Conservation (phyloP, 805 yeast species). For the Metschnikowia lochheadii region DNA sequence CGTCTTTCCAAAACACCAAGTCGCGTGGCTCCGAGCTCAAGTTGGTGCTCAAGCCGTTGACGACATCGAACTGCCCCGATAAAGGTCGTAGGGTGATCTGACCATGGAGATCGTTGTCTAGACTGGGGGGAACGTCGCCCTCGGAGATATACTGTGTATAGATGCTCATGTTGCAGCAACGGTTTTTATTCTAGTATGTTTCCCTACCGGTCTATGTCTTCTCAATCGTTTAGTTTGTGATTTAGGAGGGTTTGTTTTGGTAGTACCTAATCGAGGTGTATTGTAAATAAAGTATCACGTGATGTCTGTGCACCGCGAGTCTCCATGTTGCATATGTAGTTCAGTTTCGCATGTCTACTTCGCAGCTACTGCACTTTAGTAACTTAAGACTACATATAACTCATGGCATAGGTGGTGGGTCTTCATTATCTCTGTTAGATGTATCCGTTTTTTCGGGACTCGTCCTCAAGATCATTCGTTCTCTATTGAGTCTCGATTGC, state of each 20-base stretch:
- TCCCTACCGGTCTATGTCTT: neutral
- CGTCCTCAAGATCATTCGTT: neutral
- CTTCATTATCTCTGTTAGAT: too few species aligned
- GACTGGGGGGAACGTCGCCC: constrained; percentile 9
- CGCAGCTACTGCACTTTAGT: too few species aligned
- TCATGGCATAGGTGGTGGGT: too few species aligned
- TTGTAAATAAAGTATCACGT: neutral
- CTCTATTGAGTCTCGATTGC: neutral
- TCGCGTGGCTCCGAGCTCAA: constrained; percentile 3
- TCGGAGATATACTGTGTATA: constrained; percentile 38
- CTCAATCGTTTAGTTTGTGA: neutral
- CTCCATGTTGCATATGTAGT: too few species aligned
- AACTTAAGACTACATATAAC: too few species aligned
- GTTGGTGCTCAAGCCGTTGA: neutral
- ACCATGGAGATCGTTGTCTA: constrained; percentile 1
- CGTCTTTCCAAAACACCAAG: constrained; percentile 32
- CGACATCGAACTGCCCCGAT: constrained; percentile 23
- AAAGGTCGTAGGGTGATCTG: constrained; percentile 22
- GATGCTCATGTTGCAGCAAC: constrained; percentile 27
- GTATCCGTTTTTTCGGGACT: too few species aligned
- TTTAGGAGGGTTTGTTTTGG: neutral
- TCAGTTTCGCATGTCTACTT: too few species aligned
- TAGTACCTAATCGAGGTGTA: neutral
- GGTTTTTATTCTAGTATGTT: neutral
- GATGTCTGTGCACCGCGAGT: neutral